Base-by-base conservation (phyloP, 768 basidiomycete species). In the Mycena pura region DNA sequence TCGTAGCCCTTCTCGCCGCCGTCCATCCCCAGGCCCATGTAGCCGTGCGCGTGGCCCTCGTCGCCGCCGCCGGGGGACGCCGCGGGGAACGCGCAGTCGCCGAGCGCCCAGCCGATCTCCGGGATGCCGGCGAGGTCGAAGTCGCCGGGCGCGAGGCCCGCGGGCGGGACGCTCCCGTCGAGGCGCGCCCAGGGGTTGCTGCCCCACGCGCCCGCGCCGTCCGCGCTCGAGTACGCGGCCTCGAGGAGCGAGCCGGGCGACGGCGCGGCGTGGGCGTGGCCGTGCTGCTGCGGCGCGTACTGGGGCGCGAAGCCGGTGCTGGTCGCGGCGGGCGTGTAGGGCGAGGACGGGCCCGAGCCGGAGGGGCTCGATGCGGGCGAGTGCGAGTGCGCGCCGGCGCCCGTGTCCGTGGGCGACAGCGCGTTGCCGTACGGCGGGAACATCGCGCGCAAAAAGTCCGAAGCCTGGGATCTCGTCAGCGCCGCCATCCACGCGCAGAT, bases 381-480 rank as follows among this genome's bases (percentile, higher is more conserved):
- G 29, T 55, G 24, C n/a, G 28, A 61, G 48, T 22, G 8, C 40
- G 27, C 45, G 40, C 6, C 14, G 49, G 22, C 9, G 45, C 40
- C 1, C 22, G 44, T 8, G 29, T n/a, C 28, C 41, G 44, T 36
- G 17, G 54, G 40, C 47, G 49, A 31, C 11, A 22, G 10, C 17
- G 38, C 5, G n/a, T n/a, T n/a, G n/a, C n/a, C n/a, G n/a, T n/a
- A n/a, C n/a, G 47, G n/a, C 4, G 48, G 55, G 76, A 79, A 83
- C 78, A 84, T 82, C 69, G 78, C 75, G 50, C 80, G 77, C 57
- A 84, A 77, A 68, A 82, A 83, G 50, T 84, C 82, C 54, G 80
- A 76, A 24, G 81, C 76, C 85, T 86, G 58, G 58, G 28, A 28
- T 10, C 46, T 11, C 13, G 39, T 66, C 44, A 65, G 56, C 36